Evolutionary conservation across 2,329 filamentous ascomycete species (phyloP), one percentile per base, ranked within the genome.

Genomic region (Karstenula rhodostoma): DNA sequence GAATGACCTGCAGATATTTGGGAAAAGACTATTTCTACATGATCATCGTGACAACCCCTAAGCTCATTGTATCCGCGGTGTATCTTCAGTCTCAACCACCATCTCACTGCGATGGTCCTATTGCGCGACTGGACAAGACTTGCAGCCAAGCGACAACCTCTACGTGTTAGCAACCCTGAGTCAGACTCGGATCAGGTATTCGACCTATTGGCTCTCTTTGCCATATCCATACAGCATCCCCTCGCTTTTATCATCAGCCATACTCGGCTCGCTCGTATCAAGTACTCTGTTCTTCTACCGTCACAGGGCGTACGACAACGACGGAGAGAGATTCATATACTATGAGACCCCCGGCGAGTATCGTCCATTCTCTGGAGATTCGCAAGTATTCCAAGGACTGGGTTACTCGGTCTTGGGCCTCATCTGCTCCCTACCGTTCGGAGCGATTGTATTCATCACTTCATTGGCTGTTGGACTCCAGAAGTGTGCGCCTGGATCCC

Each of bases 151-250:
- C 57, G 48, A 15, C 60, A 62, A 27, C 25, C 60, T 22, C 57
- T 59, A 19, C 57, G 57, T 29, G 60, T 62, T 22, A 62, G 60
- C 53, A 43, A 59, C 44, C 60, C 60, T 48, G 57, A 57, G 47
- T 51, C 60, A 5, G 40, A 15, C 35, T 62, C 60, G 17, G 57
- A 53, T 25, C 60, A 62, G 54, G 29, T 57, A 29, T 62, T 62
- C 60, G 35, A 62, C 60, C 35, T 62, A 60, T 40, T 62, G 60
- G 60, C 57, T 62, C 13, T 59, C 60, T 22, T 57, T 62, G 15
- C 60, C 60, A 29, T 59, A 60, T 33, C 48, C 19, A 25, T 62
- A 62, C 33, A 62, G 57, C 59, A 59, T 62, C 33, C 59, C 60
- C 3, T 32, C 47, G 35, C 23, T 62, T 17, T 10, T 59, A 13